Evolutionary conservation across 768 basidiomycete species (phyloP), one percentile per base, ranked within the genome.

Genomic region (Auricularia auricula-judae): DNA sequence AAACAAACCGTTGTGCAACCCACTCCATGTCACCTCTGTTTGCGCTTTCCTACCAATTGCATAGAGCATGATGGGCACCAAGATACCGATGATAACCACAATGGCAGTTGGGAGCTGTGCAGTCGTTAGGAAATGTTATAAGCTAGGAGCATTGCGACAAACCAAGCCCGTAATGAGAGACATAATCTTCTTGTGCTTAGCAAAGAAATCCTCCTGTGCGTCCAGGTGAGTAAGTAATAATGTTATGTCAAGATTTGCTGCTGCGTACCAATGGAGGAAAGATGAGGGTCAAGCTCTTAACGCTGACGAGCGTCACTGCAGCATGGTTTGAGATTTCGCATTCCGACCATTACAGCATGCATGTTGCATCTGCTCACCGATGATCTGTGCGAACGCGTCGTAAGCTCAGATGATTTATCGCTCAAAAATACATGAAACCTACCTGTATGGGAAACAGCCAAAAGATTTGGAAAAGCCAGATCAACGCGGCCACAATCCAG

Each of bases 11-110:
- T 78, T 74, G 67, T 77, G 76, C 14, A 77, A 71, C 14, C 71
- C 73, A 39, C 72, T 70, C 29, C 76, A 69, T 3, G 76, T 78
- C 12, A 77, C 73, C 63, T 79, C 73, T 0, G 75, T 76, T 64
- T 78, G 76, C 3, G 75, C 78, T 36, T 76, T 74, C 61, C 75
- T 76, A 51, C 72, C 73, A 63, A 79, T 75, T 35, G 74, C 68
- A 18, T 78, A 70, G 36, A 80, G 68, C 42, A 78, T 67, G 3
- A 75, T 72, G 3, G 76, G 77, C 34, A 78, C 75, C 12, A 75
- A 69, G 54, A 81, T 71, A 10, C 76, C 76, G 16, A 80, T 66
- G 12, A 77, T 65, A 0, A 78, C 75, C 23, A 79, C 75, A 12
- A 81, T 66, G 18, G 78, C 70, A 12, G 79, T 79, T 1, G 80